Evolutionary conservation across 768 basidiomycete species (phyloP).

Genomic region (Lentinula detonsa): DNA sequence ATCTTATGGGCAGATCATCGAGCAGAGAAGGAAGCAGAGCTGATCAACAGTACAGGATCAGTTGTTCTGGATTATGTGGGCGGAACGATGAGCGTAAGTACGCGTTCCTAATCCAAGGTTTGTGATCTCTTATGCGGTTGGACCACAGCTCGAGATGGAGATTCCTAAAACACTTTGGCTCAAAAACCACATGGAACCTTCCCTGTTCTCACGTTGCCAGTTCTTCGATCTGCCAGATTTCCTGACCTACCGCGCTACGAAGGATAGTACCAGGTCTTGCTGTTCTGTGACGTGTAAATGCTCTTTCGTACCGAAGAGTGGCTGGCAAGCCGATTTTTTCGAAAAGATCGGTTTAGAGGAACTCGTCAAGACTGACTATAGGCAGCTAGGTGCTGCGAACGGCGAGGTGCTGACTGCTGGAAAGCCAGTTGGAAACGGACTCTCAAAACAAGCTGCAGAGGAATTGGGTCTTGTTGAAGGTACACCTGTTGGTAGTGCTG

Average conservation of each 20-base stretch:
- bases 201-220: slow-evolving; percentile 68
- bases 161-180: slow-evolving; percentile 97
- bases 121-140: neutral
- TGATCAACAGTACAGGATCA: slow-evolving; percentile 82
- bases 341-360: slow-evolving; percentile 72
- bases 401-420: slow-evolving; percentile 74
- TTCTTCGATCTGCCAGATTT: slow-evolving; percentile 94
- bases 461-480: slow-evolving; percentile 84
- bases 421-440: slow-evolving; percentile 2
- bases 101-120: neutral
- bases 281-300: slow-evolving; percentile 98
- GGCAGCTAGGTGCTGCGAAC: slow-evolving; percentile 65
- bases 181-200: slow-evolving; percentile 76
- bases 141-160: slow-evolving; percentile 88
- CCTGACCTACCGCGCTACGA: slow-evolving; percentile 89
- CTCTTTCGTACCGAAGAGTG: slow-evolving; percentile 78
- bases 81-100: slow-evolving; percentile 84
- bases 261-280: slow-evolving; percentile 67
- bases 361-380: slow-evolving; percentile 63
- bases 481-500: slow-evolving; percentile 87
- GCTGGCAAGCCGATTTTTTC: slow-evolving; percentile 92
- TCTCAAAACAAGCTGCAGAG: slow-evolving; percentile 55
- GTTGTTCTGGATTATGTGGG: slow-evolving; percentile 92
- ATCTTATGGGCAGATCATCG: slow-evolving; percentile 97
- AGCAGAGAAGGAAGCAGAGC: slow-evolving; percentile 84